Base-by-base conservation (phyloP, 192 early-diverging fungal genomes). In the Lunasporangiospora selenospora region DNA sequence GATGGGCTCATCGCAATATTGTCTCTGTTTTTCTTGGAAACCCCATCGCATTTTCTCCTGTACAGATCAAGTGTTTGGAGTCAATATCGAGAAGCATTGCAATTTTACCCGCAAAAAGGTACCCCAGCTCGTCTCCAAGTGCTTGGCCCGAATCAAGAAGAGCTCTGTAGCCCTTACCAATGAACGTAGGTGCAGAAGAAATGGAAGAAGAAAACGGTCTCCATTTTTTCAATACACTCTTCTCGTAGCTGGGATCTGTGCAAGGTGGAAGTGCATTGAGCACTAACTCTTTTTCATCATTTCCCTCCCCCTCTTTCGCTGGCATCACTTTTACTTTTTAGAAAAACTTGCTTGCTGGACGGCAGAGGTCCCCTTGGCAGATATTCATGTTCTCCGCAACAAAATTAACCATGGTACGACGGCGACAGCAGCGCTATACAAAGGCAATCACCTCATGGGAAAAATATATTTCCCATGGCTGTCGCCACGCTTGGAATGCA, bases 21-120 rank as follows among this genome's bases (percentile, higher is more conserved):
- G 13, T 0, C 27, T 16, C 13, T 60, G 19, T 8, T 42, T 52
- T 40, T 45, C 34, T 24, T 23, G n/a, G n/a, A n/a, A n/a, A n/a
- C n/a, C n/a, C n/a, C n/a, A n/a, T n/a, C n/a, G n/a, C n/a, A n/a
- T 56, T 51, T 46, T 7, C 29, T 5, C 30, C 29, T 30, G 36
- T 12, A 21, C 54, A 86, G 87, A 88, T 76, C 90, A 92, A 80
- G 78, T 88, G 24, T 92, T 92, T 80, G 90, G 89, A 15, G 88
- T 92, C 41, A 69, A 86, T 18, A 83, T 92, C 42, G 88, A 87
- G 19, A 87, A 90, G 58, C 82, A 87, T 46, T 80, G 83, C 23
- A 75, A 84, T 48, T 79, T 86, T 24, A 82, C 82, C 31, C 76
- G 83, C 27, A 81, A 83, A 57, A 77, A 70, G 49, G 81, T 88